phyloP scores from a whole-genome alignment of 2,329 filamentous ascomycete genomes.

The Neofusicoccum laricinum region DNA sequence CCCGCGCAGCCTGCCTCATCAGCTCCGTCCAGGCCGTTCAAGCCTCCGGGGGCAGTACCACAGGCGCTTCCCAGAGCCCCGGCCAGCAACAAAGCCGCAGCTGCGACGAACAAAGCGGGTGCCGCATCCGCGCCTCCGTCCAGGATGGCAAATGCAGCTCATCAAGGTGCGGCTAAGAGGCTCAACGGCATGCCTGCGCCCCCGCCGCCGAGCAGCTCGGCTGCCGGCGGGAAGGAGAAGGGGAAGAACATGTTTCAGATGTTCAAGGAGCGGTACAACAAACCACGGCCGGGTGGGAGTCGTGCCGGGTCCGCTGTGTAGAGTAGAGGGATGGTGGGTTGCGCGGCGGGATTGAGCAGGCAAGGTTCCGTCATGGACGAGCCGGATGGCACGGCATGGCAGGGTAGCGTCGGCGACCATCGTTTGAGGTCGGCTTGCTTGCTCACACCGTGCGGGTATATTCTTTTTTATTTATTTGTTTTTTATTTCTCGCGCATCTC shows the following conservation, averaged over 20 bases:
- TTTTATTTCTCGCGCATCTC: too few relatives aligned
- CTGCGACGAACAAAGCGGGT: too few relatives aligned
- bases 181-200: background rate
- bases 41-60: background rate
- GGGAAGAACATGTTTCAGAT: conserved; percentile 10
- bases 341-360: too few relatives aligned
- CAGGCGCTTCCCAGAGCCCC: background rate
- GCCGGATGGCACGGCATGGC: too few relatives aligned
- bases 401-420: too few relatives aligned
- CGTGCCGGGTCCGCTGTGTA: background rate
- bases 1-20: background rate
- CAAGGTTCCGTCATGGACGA: too few relatives aligned
- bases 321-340: too few relatives aligned
- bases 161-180: background rate
- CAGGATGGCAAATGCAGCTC: background rate
- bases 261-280: background rate
- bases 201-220: background rate
- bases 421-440: too few relatives aligned
- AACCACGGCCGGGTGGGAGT: background rate
- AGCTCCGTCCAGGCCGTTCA: background rate
- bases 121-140: background rate
- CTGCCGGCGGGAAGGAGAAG: background rate
- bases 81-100: background rate
- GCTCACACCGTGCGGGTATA: too few relatives aligned
- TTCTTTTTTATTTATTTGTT: too few relatives aligned